Conservation (phyloP, 805 yeast genomes). For the Lipomyces kockii region DNA sequence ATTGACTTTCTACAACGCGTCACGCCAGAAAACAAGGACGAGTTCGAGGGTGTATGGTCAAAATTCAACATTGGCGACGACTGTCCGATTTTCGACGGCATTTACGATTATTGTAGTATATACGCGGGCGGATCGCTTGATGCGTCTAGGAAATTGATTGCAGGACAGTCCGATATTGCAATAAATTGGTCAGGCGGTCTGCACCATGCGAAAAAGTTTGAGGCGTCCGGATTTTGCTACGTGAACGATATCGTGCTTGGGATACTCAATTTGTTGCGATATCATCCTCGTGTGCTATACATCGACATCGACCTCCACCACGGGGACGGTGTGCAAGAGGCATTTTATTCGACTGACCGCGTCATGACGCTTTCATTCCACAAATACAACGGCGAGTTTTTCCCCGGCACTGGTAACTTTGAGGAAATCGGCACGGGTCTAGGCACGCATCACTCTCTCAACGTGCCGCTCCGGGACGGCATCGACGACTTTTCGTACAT, state of each 20-base stretch:
- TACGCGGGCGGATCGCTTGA: slow-evolving; percentile 91
- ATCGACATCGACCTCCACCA: slow-evolving; percentile 92
- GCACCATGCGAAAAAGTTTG: slow-evolving; percentile 90
- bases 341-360: slow-evolving; percentile 87
- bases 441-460: slow-evolving; percentile 82
- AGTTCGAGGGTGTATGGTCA: slow-evolving; percentile 47
- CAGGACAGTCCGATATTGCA: slow-evolving; percentile 87
- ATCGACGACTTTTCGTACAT: slow-evolving; percentile 84
- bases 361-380: slow-evolving; percentile 92
- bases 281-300: slow-evolving; percentile 83
- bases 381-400: slow-evolving; percentile 85
- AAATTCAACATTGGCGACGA: slow-evolving; percentile 92
- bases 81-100: slow-evolving; percentile 81
- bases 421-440: slow-evolving; percentile 80
- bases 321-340: slow-evolving; percentile 96
- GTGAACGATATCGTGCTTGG: slow-evolving; percentile 89
- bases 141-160: slow-evolving; percentile 80
- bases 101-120: slow-evolving; percentile 74
- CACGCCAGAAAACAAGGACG: slow-evolving; percentile 30
- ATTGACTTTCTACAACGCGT: slow-evolving; percentile 66
- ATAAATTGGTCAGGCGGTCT: slow-evolving; percentile 93
- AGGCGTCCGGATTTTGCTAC: slow-evolving; percentile 90
- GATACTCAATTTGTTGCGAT: slow-evolving; percentile 74
- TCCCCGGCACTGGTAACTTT: slow-evolving; percentile 90
- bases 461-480: slow-evolving; percentile 89